These are phyloP conservation scores for Suhomyces bribrorum DNA, from an alignment of 1,139 yeast genomes.

Conservation along the genomic window DNA sequence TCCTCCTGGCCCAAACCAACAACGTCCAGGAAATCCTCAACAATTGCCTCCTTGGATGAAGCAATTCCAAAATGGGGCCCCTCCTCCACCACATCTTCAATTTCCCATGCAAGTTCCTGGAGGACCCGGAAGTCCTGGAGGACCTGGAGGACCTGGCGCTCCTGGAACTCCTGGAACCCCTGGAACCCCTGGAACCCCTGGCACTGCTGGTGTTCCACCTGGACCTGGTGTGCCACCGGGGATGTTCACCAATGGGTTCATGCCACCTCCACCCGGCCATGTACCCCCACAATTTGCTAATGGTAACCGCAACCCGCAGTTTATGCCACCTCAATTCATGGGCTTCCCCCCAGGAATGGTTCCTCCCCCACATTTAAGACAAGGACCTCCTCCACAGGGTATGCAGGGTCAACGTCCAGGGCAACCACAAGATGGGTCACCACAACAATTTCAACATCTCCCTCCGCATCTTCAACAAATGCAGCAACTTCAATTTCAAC, in stretches of 20 bases:
- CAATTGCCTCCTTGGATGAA: constrained; percentile 31
- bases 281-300: constrained; percentile 24
- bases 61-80: constrained; percentile 19
- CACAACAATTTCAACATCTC: constrained; percentile 13
- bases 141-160: constrained; percentile 4
- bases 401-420: constrained; percentile 5
- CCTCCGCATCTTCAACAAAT: constrained; percentile 15
- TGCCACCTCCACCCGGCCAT: constrained; percentile 28
- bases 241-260: constrained; percentile 35
- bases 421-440: constrained; percentile 7
- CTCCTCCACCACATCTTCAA: constrained; percentile 13
- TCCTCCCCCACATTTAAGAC: constrained; percentile 15
- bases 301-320: constrained; percentile 22
- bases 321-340: constrained; percentile 25
- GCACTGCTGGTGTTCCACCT: not conserved
- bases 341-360: constrained; percentile 30
- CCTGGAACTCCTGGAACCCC: constrained; percentile 1
- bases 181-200: constrained; percentile 6
- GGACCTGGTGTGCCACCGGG: constrained; percentile 1
- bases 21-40: constrained; percentile 9
- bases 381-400: constrained; percentile 6
- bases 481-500: constrained; percentile 9
- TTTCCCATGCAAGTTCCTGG: constrained; percentile 17
- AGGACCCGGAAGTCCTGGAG: constrained; percentile 5
- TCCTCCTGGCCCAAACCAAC: constrained; percentile 6